Evolutionary conservation across 768 basidiomycete species (phyloP), one percentile per base, ranked within the genome.

Genomic region (Mycena pura): DNA sequence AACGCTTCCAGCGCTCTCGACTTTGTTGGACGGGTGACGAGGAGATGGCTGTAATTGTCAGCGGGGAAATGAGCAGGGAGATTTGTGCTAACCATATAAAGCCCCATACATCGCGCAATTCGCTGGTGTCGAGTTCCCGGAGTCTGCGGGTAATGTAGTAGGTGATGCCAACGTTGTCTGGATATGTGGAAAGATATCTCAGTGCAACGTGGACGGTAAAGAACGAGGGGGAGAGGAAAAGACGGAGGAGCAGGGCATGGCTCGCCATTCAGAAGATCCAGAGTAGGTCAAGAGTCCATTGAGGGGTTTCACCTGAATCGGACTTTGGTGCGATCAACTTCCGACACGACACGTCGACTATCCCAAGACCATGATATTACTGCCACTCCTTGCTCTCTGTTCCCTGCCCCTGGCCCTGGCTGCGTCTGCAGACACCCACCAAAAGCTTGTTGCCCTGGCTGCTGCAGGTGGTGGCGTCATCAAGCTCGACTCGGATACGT

Each of bases 131-230:
- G 62, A 92, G 79, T 57, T 86, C 83, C 60, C 80, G 77, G 69
- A 95, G 85, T 63, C 93, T 84, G 46, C 85, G 78, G 21, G 93
- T 91, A 68, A 95, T 84, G 72, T 95, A 95, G 76, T 94, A 94
- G 31, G 92, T 95, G 73, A 95, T 94, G 9, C 92, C 93, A 67
- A 95, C 90, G 76, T 94, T 92, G 79, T 93, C 91, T 15, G 88
- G 82, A 74, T 95, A 95, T 36, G 86, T 66, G 65, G 85, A 84
- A 57, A 95, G 85, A 71, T 98, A 98, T 68, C 89, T 86, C 64
- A 98, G 88, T 28, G 95, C 95, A 68, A 96, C 90, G 80, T 96
- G 92, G 55, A 96, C 91, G 11, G 91, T 92, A 79, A 97, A 98
- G 81, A 93, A 98, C 32, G 88, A 88, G 5, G 93, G 91, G 19